These are phyloP conservation scores for Strobilomyces echinocephalus DNA, from an alignment of 768 basidiomycete genomes.

Conservation along the genomic window DNA sequence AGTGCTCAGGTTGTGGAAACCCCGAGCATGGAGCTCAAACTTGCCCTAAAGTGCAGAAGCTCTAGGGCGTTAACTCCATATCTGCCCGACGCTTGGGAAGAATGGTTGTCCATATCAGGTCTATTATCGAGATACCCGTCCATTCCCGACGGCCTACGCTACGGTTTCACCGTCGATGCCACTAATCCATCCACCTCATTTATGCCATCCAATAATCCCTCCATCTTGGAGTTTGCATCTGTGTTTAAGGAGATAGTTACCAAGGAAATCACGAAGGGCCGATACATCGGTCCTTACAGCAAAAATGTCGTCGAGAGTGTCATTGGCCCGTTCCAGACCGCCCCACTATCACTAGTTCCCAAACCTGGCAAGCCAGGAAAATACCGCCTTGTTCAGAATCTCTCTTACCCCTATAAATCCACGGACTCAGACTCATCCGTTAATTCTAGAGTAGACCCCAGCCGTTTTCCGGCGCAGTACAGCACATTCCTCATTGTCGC, in stretches of 20 bases:
- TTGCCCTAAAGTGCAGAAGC: not conserved
- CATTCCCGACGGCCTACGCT: not conserved
- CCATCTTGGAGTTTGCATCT: not conserved
- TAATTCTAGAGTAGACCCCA: not conserved
- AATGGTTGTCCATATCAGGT: not conserved
- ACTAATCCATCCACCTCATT: not conserved
- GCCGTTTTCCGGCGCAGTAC: not conserved
- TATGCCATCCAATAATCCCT: not conserved
- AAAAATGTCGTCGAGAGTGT: fast-evolving
- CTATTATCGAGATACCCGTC: not conserved
- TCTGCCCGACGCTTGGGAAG: not conserved
- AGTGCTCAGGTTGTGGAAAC: not conserved
- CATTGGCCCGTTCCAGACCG: not conserved
- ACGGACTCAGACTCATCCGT: not conserved
- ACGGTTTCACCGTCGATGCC: not conserved
- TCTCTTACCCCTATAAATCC: not conserved
- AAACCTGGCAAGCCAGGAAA: not conserved
- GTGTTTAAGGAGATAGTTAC: not conserved
- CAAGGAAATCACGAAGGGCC: not conserved
- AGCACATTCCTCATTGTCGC: not conserved
- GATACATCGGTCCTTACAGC: not conserved
- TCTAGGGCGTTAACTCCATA: not conserved
- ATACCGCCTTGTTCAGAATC: not conserved
- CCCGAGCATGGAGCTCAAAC: not conserved
- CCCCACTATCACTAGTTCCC: not conserved